phyloP scores from a whole-genome alignment of 257 asterid genomes.

The Solanum arcanum region DNA sequence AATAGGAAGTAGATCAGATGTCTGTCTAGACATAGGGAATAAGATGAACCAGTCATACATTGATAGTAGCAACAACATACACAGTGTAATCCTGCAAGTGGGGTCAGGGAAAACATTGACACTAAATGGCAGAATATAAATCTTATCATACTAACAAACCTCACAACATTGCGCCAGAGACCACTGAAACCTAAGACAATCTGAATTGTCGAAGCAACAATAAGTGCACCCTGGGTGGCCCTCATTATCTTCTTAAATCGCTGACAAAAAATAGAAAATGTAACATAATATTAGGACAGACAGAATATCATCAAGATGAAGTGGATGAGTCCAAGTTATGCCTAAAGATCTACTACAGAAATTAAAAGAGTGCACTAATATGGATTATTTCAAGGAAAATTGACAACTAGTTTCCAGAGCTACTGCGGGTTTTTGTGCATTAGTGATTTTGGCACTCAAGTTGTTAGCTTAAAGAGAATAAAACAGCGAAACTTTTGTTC shows the following conservation, averaged over 20 bases:
- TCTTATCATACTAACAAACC: conserved; percentile 22
- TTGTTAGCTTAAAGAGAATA: background rate
- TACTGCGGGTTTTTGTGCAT: background rate
- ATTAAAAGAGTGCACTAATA: background rate
- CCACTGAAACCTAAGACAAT: conserved; percentile 86
- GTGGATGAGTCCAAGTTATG: background rate
- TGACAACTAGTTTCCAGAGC: background rate
- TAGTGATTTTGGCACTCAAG: background rate
- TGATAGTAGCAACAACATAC: background rate
- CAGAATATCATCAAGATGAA: background rate
- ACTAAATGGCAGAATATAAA: background rate
- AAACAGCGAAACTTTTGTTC: background rate
- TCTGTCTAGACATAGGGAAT: background rate
- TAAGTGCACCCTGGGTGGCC: conserved; percentile 82
- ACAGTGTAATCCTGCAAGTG: background rate
- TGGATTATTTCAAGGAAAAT: background rate
- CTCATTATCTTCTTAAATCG: conserved; percentile 75
- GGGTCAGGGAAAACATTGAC: background rate
- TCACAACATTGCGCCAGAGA: conserved; percentile 70
- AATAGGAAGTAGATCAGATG: background rate
- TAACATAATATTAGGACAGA: background rate
- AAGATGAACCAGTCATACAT: background rate
- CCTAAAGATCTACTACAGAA: background rate
- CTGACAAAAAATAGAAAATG: conserved; percentile 11
- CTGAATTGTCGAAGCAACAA: conserved; percentile 74